A percentile compares a stretch with the other conserved stretches of the same genome.
phyloP scores from a whole-genome alignment of 129 eudicot species.

The Helianthus annuus region DNA sequence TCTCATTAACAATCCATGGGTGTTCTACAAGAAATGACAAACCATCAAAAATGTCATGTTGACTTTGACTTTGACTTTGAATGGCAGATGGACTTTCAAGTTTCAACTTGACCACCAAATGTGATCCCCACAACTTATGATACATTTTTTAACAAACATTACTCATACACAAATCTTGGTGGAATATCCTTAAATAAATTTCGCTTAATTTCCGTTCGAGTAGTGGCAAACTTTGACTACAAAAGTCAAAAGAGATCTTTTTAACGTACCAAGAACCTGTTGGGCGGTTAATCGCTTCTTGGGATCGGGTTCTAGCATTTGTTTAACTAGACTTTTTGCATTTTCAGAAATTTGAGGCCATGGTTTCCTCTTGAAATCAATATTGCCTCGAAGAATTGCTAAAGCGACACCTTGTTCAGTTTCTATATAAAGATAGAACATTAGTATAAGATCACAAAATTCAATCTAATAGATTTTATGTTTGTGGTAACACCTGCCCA shows the following conservation, averaged over 20 bases:
- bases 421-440: conserved; percentile 41
- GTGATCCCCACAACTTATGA: neutral
- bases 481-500: conserved; percentile 78
- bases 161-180: neutral
- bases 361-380: conserved; percentile 97
- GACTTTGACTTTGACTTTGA: conserved; percentile 4
- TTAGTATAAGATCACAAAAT: neutral
- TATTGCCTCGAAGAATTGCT: conserved; percentile 72
- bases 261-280: conserved; percentile 86
- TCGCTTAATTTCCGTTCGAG: neutral
- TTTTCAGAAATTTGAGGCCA: conserved; percentile 96
- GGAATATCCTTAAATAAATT: neutral
- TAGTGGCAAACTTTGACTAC: neutral
- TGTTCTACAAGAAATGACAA: conserved; percentile 55
- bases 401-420: conserved; percentile 98
- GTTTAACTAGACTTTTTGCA: conserved; percentile 84
- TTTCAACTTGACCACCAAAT: neutral
- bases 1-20: conserved; percentile 92
- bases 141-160: neutral
- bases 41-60: neutral
- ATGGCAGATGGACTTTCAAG: neutral
- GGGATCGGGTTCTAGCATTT: conserved; percentile 92
- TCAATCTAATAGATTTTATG: neutral
- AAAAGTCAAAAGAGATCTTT: neutral
- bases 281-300: conserved; percentile 86